phyloP scores from a whole-genome alignment of 106 monocot species.

The Dendrobium huoshanense region DNA sequence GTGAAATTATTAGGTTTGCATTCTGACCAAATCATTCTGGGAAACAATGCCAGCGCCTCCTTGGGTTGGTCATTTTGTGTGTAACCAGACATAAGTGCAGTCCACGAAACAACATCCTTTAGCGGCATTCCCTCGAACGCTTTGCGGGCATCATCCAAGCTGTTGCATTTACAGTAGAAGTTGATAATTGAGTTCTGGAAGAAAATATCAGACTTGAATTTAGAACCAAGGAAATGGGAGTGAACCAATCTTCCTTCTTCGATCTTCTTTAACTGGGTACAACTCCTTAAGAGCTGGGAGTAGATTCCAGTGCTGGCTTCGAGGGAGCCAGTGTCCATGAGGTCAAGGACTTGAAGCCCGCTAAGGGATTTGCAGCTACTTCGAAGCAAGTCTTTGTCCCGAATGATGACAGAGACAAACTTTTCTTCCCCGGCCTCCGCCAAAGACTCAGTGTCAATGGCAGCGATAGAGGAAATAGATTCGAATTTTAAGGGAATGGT shows the following conservation, averaged over 20 bases:
- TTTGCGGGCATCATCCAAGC: conserved; percentile 10
- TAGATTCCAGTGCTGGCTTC: conserved; percentile 11
- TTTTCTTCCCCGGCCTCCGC: background rate
- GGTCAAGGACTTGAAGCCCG: conserved; percentile 15
- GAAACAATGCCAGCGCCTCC: conserved; percentile 18
- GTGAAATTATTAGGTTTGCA: conserved; percentile 15
- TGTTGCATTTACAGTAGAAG: conserved; percentile 19
- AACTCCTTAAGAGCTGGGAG: conserved; percentile 10
- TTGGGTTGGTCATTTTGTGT: conserved; percentile 5
- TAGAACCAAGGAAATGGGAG: conserved; percentile 7
- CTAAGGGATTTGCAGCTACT: conserved; percentile 2
- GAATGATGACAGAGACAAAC: background rate
- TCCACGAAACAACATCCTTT: conserved; percentile 14
- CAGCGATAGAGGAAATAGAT: background rate
- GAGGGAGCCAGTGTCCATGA: conserved; percentile 14
- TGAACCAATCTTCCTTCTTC: conserved; percentile 17
- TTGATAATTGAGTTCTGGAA: conserved; percentile 20
- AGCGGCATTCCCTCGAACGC: conserved; percentile 20
- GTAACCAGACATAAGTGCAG: conserved; percentile 16
- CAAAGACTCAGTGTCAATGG: background rate
- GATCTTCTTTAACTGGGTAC: conserved; percentile 15
- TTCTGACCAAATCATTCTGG: conserved; percentile 4
- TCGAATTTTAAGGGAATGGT: background rate
- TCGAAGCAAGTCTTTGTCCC: conserved; percentile 8
- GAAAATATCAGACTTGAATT: conserved; percentile 4